Evolutionary conservation across 257 asterid species (phyloP), one percentile per base, ranked within the genome.

Genomic region (Voacanga thouarsii): DNA sequence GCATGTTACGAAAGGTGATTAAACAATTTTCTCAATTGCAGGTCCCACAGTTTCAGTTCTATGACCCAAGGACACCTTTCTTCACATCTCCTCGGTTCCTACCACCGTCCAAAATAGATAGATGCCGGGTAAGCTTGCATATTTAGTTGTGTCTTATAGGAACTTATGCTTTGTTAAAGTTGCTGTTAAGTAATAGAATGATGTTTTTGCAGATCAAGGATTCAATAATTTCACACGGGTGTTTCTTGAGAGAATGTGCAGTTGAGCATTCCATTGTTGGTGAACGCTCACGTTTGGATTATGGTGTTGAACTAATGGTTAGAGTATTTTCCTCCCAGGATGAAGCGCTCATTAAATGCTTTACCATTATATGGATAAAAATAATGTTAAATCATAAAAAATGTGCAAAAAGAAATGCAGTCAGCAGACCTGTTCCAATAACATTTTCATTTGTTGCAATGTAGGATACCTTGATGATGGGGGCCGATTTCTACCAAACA

Each of bases 201-300:
- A 7, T 10, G 21, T 67, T n/a, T 79, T 79, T 82, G 72, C 89
- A 93, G 99, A 88, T 96, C 65, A 92, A 92, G 85, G 97, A 91
- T 66, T 97, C 98, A 5, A 96, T 96, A 83, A 90, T 96, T 82
- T 89, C 99, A 23, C 99, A 96, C 21, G 99, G 99, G 49, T 96
- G 99, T 83, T 96, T 96, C 89, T 83, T 96, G 80, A 82, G 98
- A 50, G 97, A 96, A 77, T 93, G 99, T 83, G 75, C 78, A 16
- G 89, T 96, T 28, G 87, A 90, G 68, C 98, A 94, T 76, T 92
- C 99, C 28, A 85, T 96, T 50, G 89, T 96, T 18, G 99, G 98
- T n/a, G 97, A 96, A 79, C 89, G 98, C 39, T 93, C 99, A 64
- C 97, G 99, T 60, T 71, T 96, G 56, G 97, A 94, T 88, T 79